phyloP scores from a whole-genome alignment of 164 flowering plant species.

The Vitis riparia region DNA sequence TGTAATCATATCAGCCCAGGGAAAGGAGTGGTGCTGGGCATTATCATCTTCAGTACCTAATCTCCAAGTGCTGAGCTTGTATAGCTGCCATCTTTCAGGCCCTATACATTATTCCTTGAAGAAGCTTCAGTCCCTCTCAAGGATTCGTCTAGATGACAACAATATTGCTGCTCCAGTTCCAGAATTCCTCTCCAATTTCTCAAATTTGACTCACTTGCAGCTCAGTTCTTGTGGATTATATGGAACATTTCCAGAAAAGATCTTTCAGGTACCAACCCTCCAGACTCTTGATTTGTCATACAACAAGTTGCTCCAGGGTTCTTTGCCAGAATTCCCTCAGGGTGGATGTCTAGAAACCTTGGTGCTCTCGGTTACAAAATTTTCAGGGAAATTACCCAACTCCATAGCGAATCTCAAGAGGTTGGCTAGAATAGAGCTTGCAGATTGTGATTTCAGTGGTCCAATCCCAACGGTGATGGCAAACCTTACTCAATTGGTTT shows the following conservation, averaged over 20 bases:
- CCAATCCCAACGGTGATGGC: constrained; percentile 32
- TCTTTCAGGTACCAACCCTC: constrained; percentile 20
- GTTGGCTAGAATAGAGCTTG: constrained; percentile 31
- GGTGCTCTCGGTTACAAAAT: constrained; percentile 11
- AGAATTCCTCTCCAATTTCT: constrained; percentile 18
- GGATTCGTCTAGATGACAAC: neutral
- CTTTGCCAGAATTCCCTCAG: constrained; percentile 22
- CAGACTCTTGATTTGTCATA: constrained; percentile 24
- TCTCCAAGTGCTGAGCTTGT: constrained; percentile 12
- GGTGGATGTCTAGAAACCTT: constrained; percentile 16
- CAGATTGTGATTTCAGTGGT: constrained; percentile 35
- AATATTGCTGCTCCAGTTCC: constrained; percentile 24
- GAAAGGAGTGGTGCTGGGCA: constrained; percentile 14
- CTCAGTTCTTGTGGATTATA: constrained; percentile 12
- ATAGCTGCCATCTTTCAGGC: neutral
- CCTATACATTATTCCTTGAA: too few relatives aligned
- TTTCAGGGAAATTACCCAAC: constrained; percentile 26
- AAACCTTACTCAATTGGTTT: constrained; percentile 26
- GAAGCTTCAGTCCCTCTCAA: too few relatives aligned
- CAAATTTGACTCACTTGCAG: constrained; percentile 19
- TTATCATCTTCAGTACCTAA: constrained; percentile 14
- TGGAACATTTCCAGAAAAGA: constrained; percentile 31
- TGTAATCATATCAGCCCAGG: constrained; percentile 6
- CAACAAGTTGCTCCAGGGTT: constrained; percentile 24
- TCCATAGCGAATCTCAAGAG: constrained; percentile 23